A percentile compares a stretch with the other conserved stretches of the same genome.
Conservation (phyloP, 129 eudicot species). For the Calendula officinalis region DNA sequence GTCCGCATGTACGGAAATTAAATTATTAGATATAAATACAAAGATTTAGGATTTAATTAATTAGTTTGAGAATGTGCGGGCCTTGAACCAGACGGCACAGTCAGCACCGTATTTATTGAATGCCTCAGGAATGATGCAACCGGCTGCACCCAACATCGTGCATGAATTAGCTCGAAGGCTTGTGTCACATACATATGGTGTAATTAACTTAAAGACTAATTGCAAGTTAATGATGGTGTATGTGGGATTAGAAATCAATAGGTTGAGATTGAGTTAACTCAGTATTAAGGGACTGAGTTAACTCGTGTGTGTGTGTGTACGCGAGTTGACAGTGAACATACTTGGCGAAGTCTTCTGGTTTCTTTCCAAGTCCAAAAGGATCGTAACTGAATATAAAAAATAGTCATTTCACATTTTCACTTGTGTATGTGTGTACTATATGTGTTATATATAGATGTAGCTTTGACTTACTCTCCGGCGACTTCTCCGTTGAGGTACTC, state of each 20-base stretch:
- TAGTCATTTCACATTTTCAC: slow-evolving; percentile 4
- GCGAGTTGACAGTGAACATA: slow-evolving; percentile 68
- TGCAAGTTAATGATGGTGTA: too few relatives aligned
- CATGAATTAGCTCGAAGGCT: slow-evolving; percentile 85
- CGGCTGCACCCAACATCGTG: slow-evolving; percentile 97
- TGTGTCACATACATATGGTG: slow-evolving; percentile 36
- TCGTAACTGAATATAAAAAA: slow-evolving; percentile 83
- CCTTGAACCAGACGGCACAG: slow-evolving; percentile 99
- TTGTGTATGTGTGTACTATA: too few relatives aligned
- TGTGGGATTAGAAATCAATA: too few relatives aligned
- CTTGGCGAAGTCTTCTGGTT: slow-evolving; percentile 96
- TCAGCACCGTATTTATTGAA: slow-evolving; percentile 92
- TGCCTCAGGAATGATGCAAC: slow-evolving; percentile 95
- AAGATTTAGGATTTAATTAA: neutral
- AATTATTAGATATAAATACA: neutral
- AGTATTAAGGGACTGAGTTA: too few relatives aligned
- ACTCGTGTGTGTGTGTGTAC: neutral
- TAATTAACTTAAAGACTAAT: neutral
- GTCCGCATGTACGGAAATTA: slow-evolving; percentile 46
- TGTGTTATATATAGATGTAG: neutral
- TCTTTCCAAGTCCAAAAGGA: slow-evolving; percentile 98
- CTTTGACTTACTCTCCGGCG: slow-evolving; percentile 83
- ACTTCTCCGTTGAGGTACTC: slow-evolving; percentile 92
- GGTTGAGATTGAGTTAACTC: too few relatives aligned
- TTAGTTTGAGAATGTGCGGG: neutral